Conservation (phyloP, 352 stramenopile genomes). For the Phytophthora podocarpi region DNA sequence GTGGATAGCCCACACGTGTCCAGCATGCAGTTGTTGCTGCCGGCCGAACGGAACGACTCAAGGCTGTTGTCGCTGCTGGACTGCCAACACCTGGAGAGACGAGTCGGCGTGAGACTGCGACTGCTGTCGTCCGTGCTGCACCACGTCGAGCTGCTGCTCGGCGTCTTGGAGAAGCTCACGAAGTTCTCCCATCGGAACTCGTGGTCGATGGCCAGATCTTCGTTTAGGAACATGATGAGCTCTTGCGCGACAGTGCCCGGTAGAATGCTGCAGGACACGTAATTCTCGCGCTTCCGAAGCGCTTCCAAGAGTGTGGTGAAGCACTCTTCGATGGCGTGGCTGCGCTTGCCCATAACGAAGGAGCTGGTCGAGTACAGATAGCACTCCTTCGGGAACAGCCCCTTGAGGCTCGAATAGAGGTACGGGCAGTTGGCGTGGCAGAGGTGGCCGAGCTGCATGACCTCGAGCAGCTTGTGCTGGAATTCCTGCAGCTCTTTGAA, state of each 20-base stretch:
- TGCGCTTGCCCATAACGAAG: slow-evolving; percentile 38
- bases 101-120: slow-evolving; percentile 25
- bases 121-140: slow-evolving; percentile 32
- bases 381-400: slow-evolving; percentile 65
- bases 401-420: slow-evolving; percentile 68
- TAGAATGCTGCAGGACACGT: slow-evolving; percentile 51
- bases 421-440: slow-evolving; percentile 58
- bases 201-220: slow-evolving; percentile 66
- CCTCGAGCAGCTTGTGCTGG: slow-evolving; percentile 35
- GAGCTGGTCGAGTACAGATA: slow-evolving; percentile 51
- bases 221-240: slow-evolving; percentile 67
- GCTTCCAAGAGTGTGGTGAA: slow-evolving; percentile 46
- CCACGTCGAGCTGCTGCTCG: slow-evolving; percentile 36
- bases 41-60: slow-evolving; percentile 44
- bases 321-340: slow-evolving; percentile 40
- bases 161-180: slow-evolving; percentile 43
- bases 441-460: slow-evolving; percentile 59
- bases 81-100: slow-evolving; percentile 18
- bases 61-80: slow-evolving; percentile 33
- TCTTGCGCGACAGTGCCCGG: slow-evolving; percentile 53
- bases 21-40: slow-evolving; percentile 30
- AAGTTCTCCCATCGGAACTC: slow-evolving; percentile 61
- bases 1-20: slow-evolving; percentile 29
- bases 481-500: slow-evolving; percentile 57
- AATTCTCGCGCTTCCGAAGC: slow-evolving; percentile 44